Conservation (phyloP, 2,329 filamentous ascomycete genomes). For the Huntiella decipiens region DNA sequence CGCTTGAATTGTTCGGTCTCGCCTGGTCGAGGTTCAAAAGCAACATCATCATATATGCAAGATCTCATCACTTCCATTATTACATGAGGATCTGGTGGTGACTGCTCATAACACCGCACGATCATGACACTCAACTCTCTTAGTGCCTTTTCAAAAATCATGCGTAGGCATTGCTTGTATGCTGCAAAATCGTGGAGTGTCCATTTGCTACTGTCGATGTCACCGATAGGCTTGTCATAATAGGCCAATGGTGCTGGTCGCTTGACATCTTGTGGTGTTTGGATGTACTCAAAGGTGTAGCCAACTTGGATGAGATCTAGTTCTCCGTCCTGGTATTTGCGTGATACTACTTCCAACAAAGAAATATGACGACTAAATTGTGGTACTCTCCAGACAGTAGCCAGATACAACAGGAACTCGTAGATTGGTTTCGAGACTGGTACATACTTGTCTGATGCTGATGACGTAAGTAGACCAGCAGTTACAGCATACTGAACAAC, state of each 20-base stretch:
- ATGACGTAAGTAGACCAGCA: slow-evolving; percentile 30
- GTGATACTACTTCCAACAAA: slow-evolving; percentile 66
- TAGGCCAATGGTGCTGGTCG: slow-evolving; percentile 37
- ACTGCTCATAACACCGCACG: slow-evolving; percentile 75
- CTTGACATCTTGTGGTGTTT: slow-evolving; percentile 40
- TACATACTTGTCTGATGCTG: slow-evolving; percentile 28
- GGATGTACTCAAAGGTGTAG: slow-evolving; percentile 39
- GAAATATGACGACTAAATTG: slow-evolving; percentile 61
- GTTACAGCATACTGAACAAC: slow-evolving; percentile 61
- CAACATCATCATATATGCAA: slow-evolving; percentile 62
- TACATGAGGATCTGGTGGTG: slow-evolving; percentile 60
- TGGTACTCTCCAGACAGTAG: slow-evolving; percentile 74
- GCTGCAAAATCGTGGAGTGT: slow-evolving; percentile 46
- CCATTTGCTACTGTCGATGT: slow-evolving; percentile 44
- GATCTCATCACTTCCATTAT: slow-evolving; percentile 65
- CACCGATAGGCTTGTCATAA: slow-evolving; percentile 30
- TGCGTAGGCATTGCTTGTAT: slow-evolving; percentile 57
- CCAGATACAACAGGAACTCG: slow-evolving; percentile 71
- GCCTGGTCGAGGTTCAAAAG: slow-evolving; percentile 51
- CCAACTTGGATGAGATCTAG: slow-evolving; percentile 68
- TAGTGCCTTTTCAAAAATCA: slow-evolving; percentile 62
- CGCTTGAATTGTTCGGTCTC: slow-evolving; percentile 32
- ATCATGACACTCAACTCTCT: slow-evolving; percentile 78
- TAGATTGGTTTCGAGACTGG: slow-evolving; percentile 59
- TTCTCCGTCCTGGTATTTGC: slow-evolving; percentile 72